Percentiles rank a stretch among this genome's conserved stretches.
phyloP scores from a whole-genome alignment of 352 stramenopile genomes.

The Pythium utonaiense region DNA sequence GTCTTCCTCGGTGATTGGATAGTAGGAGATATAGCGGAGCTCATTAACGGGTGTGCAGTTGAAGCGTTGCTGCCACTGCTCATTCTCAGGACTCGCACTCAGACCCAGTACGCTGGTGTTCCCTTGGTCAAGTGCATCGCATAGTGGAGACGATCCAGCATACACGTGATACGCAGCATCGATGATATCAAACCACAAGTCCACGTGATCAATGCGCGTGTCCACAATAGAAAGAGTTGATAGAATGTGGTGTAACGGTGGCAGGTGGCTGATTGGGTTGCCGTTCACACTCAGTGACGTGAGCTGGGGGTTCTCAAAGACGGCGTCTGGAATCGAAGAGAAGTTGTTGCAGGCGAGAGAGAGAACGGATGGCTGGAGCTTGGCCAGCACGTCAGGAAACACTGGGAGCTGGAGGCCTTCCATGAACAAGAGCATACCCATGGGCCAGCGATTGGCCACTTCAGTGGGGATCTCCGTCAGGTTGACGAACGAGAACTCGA shows the following conservation, averaged over 20 bases:
- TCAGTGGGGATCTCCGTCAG: conserved; percentile 11
- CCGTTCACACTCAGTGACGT: background rate
- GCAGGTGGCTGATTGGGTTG: conserved; percentile 11
- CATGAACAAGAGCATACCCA: conserved; percentile 14
- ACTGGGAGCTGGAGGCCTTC: conserved; percentile 8
- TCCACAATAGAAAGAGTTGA: too few species aligned
- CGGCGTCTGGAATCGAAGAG: background rate
- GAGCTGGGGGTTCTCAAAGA: background rate
- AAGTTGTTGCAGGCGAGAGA: conserved; percentile 22
- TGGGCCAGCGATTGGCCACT: conserved; percentile 7
- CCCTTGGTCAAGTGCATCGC: background rate
- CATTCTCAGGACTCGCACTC: background rate
- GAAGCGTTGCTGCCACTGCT: background rate
- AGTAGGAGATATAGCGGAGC: background rate
- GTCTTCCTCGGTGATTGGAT: too few species aligned
- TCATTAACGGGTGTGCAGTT: conserved; percentile 12
- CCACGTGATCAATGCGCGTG: background rate
- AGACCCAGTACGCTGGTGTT: conserved; percentile 2
- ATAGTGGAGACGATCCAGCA: conserved; percentile 4
- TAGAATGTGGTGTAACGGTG: background rate
- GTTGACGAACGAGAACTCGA: conserved; percentile 15
- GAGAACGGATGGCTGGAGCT: conserved; percentile 4
- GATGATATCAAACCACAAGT: conserved; percentile 2
- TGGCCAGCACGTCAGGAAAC: background rate
- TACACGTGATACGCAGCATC: background rate